A percentile compares a stretch with the other conserved stretches of the same genome.
These are phyloP conservation scores for Penstemon eatonii DNA, from an alignment of 257 asterid genomes.

Conservation along the genomic window DNA sequence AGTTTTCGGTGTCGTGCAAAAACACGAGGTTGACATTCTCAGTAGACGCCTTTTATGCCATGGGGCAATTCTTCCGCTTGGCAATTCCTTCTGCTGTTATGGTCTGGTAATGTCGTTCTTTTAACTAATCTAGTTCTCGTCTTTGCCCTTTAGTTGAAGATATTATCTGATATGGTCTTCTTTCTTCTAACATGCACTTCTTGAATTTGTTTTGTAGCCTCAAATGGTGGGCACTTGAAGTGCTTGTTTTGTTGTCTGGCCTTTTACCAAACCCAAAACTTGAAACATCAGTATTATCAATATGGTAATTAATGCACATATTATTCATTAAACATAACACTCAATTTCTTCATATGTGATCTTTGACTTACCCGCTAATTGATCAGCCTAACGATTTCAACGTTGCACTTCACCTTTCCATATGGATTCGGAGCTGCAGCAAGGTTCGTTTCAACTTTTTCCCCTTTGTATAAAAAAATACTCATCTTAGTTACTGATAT, in stretches of 20 bases:
- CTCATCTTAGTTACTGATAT: not conserved
- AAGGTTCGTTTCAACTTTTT: conserved; percentile 36
- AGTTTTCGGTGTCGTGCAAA: conserved; percentile 42
- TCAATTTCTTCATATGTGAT: not conserved
- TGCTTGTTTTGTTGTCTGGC: conserved; percentile 56
- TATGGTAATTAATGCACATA: conserved; percentile 41
- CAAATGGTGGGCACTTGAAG: conserved; percentile 73
- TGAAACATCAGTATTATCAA: conserved; percentile 65
- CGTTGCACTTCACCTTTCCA: conserved; percentile 55
- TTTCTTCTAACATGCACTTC: not conserved
- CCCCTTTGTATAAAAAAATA: not conserved
- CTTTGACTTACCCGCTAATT: not conserved
- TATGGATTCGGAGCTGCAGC: conserved; percentile 62
- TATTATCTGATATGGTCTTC: not conserved
- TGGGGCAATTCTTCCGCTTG: conserved; percentile 47
- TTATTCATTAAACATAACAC: not conserved
- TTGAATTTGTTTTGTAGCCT: conserved; percentile 36
- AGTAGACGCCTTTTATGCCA: conserved; percentile 40
- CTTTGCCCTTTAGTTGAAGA: too few relatives aligned
- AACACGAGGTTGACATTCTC: conserved; percentile 41
- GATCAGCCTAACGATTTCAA: conserved; percentile 56
- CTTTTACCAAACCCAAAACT: conserved; percentile 63
- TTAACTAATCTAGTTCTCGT: too few relatives aligned
- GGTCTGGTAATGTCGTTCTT: conserved; percentile 51
- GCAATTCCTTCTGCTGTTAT: conserved; percentile 66